A percentile compares a stretch with the other conserved stretches of the same genome.
Conservation (phyloP, 2,329 filamentous ascomycete species). For the Claviceps cyperi region DNA sequence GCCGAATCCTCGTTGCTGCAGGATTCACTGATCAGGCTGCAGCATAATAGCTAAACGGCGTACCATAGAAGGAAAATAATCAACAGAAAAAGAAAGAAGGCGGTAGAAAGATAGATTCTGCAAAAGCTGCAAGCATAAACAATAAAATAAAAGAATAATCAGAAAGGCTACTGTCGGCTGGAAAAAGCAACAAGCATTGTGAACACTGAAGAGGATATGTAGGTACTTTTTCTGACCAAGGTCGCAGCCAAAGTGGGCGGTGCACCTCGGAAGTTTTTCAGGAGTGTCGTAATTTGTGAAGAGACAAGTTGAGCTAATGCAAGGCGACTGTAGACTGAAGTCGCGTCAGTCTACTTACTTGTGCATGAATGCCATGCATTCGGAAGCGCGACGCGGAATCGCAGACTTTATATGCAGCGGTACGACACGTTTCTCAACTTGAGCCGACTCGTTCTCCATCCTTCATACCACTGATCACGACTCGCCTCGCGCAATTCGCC, state of each 20-base stretch:
- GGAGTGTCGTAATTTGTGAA: background rate
- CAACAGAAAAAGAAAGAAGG: background rate
- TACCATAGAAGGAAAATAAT: background rate
- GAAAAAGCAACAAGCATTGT: background rate
- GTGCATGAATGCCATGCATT: background rate
- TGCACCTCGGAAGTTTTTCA: background rate
- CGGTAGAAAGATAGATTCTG: background rate
- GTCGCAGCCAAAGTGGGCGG: background rate
- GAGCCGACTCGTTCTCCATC: slow-evolving; percentile 68
- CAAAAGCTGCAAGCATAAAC: background rate
- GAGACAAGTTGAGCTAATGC: background rate
- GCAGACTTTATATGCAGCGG: slow-evolving; percentile 18
- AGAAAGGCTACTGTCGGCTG: background rate
- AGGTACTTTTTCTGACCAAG: background rate
- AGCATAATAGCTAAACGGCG: background rate
- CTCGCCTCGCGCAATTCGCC: slow-evolving; percentile 80
- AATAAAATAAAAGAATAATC: background rate
- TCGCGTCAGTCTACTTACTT: background rate
- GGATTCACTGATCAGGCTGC: no score
- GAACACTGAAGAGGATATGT: background rate
- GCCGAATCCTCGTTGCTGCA: no score
- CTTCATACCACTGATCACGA: slow-evolving; percentile 87
- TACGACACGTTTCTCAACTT: slow-evolving; percentile 35
- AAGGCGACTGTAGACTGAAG: background rate
- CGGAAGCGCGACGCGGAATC: background rate